Conservation (phyloP, 2,329 filamentous ascomycete genomes). For the Paraconiothyrium sp. region DNA sequence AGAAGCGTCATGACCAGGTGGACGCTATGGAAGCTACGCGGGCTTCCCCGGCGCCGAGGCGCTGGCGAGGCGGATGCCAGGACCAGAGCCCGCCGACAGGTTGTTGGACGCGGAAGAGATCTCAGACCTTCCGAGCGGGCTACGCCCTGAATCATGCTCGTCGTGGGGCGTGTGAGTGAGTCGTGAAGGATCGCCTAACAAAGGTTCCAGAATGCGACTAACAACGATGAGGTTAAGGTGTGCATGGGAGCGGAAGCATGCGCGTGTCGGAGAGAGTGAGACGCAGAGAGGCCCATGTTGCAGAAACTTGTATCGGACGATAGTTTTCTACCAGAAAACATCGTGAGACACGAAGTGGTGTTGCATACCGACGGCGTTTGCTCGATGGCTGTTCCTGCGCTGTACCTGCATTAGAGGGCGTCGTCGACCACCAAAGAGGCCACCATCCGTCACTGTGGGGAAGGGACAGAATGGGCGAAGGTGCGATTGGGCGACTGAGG, state of each 20-base stretch:
- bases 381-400: constrained; percentile 50
- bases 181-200: constrained; percentile 37
- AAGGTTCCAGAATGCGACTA: constrained; percentile 45
- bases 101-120: constrained; percentile 35
- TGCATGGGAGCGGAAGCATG: constrained; percentile 13
- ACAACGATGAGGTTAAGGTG: constrained; percentile 20
- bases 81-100: constrained; percentile 29
- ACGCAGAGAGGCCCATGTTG: background rate
- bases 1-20: constrained; percentile 30
- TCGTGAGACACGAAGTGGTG: constrained; percentile 18
- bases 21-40: constrained; percentile 49
- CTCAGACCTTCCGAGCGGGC: constrained; percentile 34
- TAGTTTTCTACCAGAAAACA: background rate
- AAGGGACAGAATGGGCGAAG: constrained; percentile 25
- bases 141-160: constrained; percentile 43
- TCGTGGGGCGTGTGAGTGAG: constrained; percentile 34
- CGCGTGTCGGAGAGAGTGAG: background rate
- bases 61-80: constrained; percentile 32
- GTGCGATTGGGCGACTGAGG: constrained; percentile 37
- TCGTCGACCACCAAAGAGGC: constrained; percentile 32
- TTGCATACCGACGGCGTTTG: constrained; percentile 20
- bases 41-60: constrained; percentile 49
- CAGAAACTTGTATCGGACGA: background rate
- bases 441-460: constrained; percentile 43
- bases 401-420: constrained; percentile 52